Base-by-base conservation (phyloP, 2,329 filamentous ascomycete species). In the Chalaropsis thielavioides region DNA sequence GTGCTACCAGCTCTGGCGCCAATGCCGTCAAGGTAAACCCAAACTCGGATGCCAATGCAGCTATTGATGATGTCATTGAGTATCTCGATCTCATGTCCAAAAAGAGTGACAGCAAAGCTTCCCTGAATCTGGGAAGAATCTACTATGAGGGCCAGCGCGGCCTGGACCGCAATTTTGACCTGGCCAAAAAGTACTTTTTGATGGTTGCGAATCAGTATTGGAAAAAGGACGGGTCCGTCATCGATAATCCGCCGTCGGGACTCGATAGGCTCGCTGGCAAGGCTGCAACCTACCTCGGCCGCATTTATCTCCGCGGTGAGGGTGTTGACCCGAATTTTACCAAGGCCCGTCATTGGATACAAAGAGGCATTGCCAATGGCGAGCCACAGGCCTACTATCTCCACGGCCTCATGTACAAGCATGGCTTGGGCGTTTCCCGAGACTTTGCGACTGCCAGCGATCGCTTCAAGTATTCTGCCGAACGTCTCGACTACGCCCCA, bases 61-160 rank as follows among this genome's bases (percentile, higher is more conserved):
- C 90, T 17, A 83, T 96, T 66, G 91, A 95, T 70, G 92, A 99
- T 74, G 88, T 97, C 17, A 84, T 99, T 67, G 94, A 99, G 73
- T 99, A 96, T 70, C 79, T 96, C 69, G 90, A 96, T 70, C 80
- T 96, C 51, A 87, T 95, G 80, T 90, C 90, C 5, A 85, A 92
- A 67, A 95, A 95, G 73, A 91, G 92, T 11, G 90, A 96, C 71
- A 83, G 90, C 65, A 91, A 89, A 72, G 90, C 92, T 0, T 92
- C 90, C 0, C 91, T 92, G 71, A 92, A 89, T 68, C 78, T 96
- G 0, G 92, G 89, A 2, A 85, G 90, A 69, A 83, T 95, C 68
- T 89, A 95, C 73, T 96, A 96, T 71, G 92, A 96, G 66, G 92
- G 92, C 0, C 85, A 90, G 65, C 81, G 88, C 64, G 85, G 84